These are phyloP conservation scores for Salix dunnii DNA, from an alignment of 345 rosid genomes.

Conservation along the genomic window DNA sequence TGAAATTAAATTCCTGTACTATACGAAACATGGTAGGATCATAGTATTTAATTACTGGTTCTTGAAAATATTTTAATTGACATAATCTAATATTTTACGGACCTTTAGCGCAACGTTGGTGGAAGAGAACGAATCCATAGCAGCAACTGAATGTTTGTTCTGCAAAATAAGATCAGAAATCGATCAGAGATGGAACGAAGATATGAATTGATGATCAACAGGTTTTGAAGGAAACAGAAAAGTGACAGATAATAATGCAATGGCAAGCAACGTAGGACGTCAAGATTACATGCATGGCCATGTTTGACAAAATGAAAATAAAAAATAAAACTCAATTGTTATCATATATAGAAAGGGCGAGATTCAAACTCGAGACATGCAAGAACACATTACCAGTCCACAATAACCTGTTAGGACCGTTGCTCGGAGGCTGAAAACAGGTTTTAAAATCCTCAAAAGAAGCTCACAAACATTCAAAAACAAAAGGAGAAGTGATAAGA, in stretches of 20 bases:
- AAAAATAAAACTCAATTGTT: not conserved
- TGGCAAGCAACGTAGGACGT: not conserved
- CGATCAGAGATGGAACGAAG: not conserved
- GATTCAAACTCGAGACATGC: too few relatives aligned
- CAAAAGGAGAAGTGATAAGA: not conserved
- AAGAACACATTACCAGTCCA: too few relatives aligned
- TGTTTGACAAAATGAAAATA: not conserved
- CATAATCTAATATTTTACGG: not conserved
- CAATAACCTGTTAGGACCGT: too few relatives aligned
- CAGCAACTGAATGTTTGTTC: conserved; percentile 41
- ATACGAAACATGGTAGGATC: too few relatives aligned
- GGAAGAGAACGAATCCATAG: conserved; percentile 35
- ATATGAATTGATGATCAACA: not conserved
- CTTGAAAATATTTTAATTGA: not conserved
- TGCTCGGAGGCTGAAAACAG: too few relatives aligned
- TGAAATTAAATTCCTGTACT: not conserved
- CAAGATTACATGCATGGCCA: not conserved
- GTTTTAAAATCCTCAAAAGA: not conserved
- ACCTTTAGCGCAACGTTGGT: conserved; percentile 39
- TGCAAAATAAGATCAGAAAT: conserved; percentile 9
- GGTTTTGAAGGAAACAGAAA: not conserved
- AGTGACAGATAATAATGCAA: not conserved
- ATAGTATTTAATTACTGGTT: not conserved
- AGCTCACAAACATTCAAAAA: conserved; percentile 7
- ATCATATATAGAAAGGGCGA: too few relatives aligned